These are phyloP conservation scores for Psilocybe cubensis DNA, from an alignment of 768 basidiomycete species.

Conservation along the genomic window DNA sequence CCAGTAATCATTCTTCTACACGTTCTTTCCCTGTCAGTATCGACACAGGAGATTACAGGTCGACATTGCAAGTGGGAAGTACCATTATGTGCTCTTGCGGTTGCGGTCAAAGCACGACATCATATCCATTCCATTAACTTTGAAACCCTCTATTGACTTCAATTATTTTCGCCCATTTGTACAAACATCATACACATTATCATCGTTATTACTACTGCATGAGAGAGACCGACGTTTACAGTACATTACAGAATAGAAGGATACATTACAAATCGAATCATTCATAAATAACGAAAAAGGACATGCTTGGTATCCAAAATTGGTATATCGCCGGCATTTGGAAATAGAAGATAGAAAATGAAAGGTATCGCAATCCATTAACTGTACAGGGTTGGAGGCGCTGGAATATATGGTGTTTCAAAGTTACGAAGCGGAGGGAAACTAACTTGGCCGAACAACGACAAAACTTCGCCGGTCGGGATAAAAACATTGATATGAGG, in stretches of 20 bases:
- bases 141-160: slow-evolving; percentile 4
- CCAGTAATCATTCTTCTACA: slow-evolving; percentile 14
- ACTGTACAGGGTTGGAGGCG: neutral
- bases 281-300: slow-evolving; percentile 6
- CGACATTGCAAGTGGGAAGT: slow-evolving; percentile 12
- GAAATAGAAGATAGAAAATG: slow-evolving; percentile 8
- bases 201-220: slow-evolving; percentile 2
- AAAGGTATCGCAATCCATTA: neutral
- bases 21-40: slow-evolving; percentile 11
- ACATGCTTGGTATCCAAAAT: slow-evolving; percentile 3
- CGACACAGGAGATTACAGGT: slow-evolving; percentile 10
- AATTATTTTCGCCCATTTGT: slow-evolving; percentile 5
- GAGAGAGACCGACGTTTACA: neutral
- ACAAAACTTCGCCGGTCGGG: neutral
- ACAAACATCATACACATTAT: slow-evolving; percentile 10
- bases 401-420: neutral
- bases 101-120: slow-evolving; percentile 25
- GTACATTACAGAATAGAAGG: slow-evolving; percentile 19
- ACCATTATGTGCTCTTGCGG: slow-evolving; percentile 36
- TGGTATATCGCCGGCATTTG: slow-evolving; percentile 8
- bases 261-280: slow-evolving; percentile 28
- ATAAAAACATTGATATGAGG: neutral
- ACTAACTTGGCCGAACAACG: neutral
- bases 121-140: slow-evolving; percentile 28
- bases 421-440: neutral